These are phyloP conservation scores for Naganishia randhawae DNA, from an alignment of 768 basidiomycete genomes.

Conservation along the genomic window DNA sequence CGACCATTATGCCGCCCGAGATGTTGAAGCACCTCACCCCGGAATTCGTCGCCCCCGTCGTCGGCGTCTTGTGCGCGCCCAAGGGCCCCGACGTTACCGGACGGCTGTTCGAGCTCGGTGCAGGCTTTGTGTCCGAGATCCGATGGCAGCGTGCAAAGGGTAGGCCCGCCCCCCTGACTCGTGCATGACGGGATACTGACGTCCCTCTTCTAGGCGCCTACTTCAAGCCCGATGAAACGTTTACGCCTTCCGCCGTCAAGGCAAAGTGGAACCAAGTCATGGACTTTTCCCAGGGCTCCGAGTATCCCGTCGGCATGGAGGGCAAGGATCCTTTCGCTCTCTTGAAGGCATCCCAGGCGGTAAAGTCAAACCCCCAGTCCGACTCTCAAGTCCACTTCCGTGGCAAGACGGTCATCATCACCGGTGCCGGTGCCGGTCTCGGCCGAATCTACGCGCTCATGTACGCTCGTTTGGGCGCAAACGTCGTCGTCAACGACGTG, in stretches of 20 bases:
- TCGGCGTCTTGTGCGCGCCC: constrained; percentile 79
- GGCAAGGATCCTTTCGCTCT: constrained; percentile 58
- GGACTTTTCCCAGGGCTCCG: constrained; percentile 65
- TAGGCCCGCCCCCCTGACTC: background rate
- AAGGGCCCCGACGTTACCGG: constrained; percentile 55
- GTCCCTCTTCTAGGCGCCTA: constrained; percentile 53
- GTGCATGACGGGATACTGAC: background rate
- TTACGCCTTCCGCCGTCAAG: constrained; percentile 93
- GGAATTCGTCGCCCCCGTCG: constrained; percentile 86
- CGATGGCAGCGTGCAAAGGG: constrained; percentile 91
- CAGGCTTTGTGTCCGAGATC: constrained; percentile 83
- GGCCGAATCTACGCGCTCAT: constrained; percentile 87
- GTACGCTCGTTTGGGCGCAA: constrained; percentile 89
- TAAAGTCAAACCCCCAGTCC: constrained; percentile 66
- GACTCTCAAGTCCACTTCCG: constrained; percentile 72
- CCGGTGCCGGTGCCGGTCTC: constrained; percentile 90
- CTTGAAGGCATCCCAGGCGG: constrained; percentile 62
- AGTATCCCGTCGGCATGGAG: constrained; percentile 63
- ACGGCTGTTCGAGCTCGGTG: constrained; percentile 81
- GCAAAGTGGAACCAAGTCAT: constrained; percentile 75
- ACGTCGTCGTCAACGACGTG: constrained; percentile 93
- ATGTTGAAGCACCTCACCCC: constrained; percentile 88
- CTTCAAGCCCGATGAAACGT: constrained; percentile 82
- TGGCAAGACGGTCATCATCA: constrained; percentile 86
- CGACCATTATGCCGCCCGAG: constrained; percentile 88